These are phyloP conservation scores for Paulownia fortunei DNA, from an alignment of 257 asterid genomes.

Conservation along the genomic window DNA sequence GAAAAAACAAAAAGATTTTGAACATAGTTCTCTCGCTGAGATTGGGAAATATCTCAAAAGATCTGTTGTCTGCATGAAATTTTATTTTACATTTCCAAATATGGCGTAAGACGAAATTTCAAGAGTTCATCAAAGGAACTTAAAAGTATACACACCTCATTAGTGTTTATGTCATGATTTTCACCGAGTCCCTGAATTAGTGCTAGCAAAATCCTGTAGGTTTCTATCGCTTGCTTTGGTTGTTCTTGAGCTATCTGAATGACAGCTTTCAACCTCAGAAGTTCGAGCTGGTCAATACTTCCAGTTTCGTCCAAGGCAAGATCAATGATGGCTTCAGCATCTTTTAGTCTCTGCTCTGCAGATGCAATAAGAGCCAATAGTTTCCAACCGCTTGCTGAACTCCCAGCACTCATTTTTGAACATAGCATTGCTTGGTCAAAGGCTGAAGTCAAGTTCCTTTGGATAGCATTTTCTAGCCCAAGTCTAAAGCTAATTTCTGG, in stretches of 20 bases:
- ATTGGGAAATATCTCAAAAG: not conserved
- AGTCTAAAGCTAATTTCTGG: constrained; percentile 63
- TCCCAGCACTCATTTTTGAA: constrained; percentile 58
- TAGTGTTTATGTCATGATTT: constrained; percentile 26
- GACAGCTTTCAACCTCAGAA: constrained; percentile 76
- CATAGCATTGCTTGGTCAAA: constrained; percentile 60
- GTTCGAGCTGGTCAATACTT: constrained; percentile 66
- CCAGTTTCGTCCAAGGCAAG: constrained; percentile 80
- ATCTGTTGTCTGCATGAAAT: not conserved
- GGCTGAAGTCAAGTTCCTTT: constrained; percentile 69
- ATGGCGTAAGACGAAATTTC: not conserved
- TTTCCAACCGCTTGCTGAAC: constrained; percentile 74
- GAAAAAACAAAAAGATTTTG: not conserved
- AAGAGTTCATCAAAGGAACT: not conserved
- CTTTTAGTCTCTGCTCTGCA: constrained; percentile 71
- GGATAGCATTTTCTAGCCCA: constrained; percentile 71
- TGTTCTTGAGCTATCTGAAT: constrained; percentile 70
- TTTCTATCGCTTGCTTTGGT: constrained; percentile 88
- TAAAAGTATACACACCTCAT: constrained; percentile 42
- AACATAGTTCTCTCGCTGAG: not conserved
- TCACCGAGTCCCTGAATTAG: constrained; percentile 64
- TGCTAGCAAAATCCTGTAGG: constrained; percentile 69
- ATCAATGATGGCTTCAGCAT: constrained; percentile 78
- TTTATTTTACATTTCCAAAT: not conserved
- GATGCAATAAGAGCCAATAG: constrained; percentile 77